Conservation (phyloP, 2,329 filamentous ascomycete genomes). For the Biscogniauxia mediterranea region DNA sequence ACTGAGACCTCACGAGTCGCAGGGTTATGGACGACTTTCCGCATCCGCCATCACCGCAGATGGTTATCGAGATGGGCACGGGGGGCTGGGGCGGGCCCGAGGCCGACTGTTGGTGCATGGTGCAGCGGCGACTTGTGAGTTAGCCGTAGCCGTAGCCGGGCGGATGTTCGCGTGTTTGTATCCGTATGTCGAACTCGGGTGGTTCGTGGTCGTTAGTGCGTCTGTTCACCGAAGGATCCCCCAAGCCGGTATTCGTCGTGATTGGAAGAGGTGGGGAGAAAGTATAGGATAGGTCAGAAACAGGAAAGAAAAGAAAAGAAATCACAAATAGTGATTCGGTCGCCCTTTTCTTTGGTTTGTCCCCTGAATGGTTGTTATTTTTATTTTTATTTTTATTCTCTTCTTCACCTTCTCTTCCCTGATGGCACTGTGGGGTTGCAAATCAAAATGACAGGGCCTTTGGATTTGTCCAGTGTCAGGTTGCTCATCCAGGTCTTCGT, state of each 20-base stretch:
- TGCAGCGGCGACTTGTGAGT: conserved; percentile 29
- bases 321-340: neutral
- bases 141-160: conserved; percentile 31
- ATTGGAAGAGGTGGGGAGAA: neutral
- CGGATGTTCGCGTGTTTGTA: neutral
- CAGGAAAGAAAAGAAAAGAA: neutral
- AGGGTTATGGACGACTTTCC: conserved; percentile 84
- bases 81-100: conserved; percentile 36
- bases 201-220: neutral
- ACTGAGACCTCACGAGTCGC: conserved; percentile 76
- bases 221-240: neutral
- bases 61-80: conserved; percentile 69
- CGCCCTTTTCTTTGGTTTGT: neutral
- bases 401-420: neutral
- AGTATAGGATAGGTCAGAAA: neutral
- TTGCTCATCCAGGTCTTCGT: neutral
- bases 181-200: neutral
- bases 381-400: neutral
- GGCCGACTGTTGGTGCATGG: conserved; percentile 14
- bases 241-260: neutral
- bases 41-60: conserved; percentile 83
- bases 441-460: neutral
- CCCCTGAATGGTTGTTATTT: neutral
- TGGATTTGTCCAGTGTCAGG: neutral
- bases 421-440: neutral